Conservation (phyloP, 352 stramenopile genomes). For the Phytophthora aleatoria region DNA sequence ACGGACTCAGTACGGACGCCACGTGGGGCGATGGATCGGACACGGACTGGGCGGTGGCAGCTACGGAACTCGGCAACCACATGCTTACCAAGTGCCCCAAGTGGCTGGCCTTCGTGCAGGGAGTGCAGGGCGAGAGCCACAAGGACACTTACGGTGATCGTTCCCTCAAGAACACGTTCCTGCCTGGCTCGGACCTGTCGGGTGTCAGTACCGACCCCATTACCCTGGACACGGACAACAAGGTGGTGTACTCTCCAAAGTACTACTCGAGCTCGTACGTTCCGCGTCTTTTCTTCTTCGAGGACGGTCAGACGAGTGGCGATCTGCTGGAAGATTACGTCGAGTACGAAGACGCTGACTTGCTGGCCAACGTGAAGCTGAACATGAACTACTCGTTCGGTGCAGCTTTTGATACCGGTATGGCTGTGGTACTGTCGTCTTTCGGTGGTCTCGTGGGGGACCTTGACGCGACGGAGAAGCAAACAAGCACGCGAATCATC, state of each 20-base stretch:
- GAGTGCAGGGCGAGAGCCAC: constrained; percentile 68
- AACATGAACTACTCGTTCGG: constrained; percentile 89
- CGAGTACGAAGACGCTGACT: constrained; percentile 54
- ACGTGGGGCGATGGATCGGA: constrained; percentile 81
- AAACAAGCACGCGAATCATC: constrained; percentile 79
- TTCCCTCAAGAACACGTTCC: constrained; percentile 72
- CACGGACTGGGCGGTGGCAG: constrained; percentile 75
- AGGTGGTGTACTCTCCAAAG: constrained; percentile 84
- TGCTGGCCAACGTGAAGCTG: constrained; percentile 66
- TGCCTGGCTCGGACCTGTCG: constrained; percentile 69
- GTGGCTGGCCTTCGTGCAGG: constrained; percentile 82
- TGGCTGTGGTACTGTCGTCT: constrained; percentile 77
- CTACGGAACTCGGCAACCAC: constrained; percentile 70
- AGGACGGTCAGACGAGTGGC: constrained; percentile 45
- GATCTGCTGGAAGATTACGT: constrained; percentile 70
- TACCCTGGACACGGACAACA: constrained; percentile 59
- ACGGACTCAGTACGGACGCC: constrained; percentile 58
- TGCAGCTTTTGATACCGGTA: constrained; percentile 54
- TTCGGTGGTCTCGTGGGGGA: constrained; percentile 78
- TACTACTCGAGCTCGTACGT: constrained; percentile 75
- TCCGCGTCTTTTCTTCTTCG: constrained; percentile 75
- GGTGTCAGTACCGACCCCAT: constrained; percentile 55
- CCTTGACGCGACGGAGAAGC: constrained; percentile 54
- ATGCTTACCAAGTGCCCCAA: constrained; percentile 68
- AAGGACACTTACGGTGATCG: constrained; percentile 65